A percentile compares a stretch with the other conserved stretches of the same genome.
phyloP scores from a whole-genome alignment of 352 stramenopile species.

The Globisporangium canariense region DNA sequence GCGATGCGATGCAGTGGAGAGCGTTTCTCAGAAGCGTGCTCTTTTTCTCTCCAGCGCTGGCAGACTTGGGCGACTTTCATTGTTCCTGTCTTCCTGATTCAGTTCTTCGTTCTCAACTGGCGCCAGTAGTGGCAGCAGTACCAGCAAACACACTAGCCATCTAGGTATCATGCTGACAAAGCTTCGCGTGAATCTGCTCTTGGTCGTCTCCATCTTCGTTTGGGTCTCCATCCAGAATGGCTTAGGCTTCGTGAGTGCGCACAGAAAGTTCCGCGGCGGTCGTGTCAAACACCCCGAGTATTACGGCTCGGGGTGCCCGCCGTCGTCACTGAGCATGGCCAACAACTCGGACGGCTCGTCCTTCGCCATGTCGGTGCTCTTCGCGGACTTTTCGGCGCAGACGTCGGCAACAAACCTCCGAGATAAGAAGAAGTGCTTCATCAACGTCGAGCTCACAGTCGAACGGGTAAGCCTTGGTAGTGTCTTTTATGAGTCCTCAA shows the following conservation, averaged over 20 bases:
- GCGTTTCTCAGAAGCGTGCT: not conserved
- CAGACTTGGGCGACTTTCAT: not conserved
- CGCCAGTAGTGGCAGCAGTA: not conserved
- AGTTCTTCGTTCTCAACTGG: constrained; percentile 2
- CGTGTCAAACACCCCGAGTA: constrained; percentile 25
- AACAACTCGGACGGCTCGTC: constrained; percentile 25
- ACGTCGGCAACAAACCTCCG: constrained; percentile 11
- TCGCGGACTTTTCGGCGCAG: constrained; percentile 25
- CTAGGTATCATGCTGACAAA: not conserved
- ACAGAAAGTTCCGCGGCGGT: constrained; percentile 24
- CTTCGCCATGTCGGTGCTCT: constrained; percentile 28
- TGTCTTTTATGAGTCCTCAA: not conserved
- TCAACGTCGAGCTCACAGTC: constrained; percentile 25
- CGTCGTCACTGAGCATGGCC: constrained; percentile 20
- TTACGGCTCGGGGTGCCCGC: constrained; percentile 24
- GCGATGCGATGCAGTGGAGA: not conserved
- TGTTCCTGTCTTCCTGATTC: not conserved
- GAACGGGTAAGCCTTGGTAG: constrained; percentile 14
- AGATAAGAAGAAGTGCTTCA: constrained; percentile 21
- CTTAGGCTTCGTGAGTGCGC: not conserved
- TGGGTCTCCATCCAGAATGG: not conserved
- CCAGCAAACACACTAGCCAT: not conserved
- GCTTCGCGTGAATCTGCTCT: not conserved
- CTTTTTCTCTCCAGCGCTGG: not conserved
- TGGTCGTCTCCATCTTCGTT: not conserved